Conservation (phyloP, 257 asterid species). For the Solanum chiquidenum region DNA sequence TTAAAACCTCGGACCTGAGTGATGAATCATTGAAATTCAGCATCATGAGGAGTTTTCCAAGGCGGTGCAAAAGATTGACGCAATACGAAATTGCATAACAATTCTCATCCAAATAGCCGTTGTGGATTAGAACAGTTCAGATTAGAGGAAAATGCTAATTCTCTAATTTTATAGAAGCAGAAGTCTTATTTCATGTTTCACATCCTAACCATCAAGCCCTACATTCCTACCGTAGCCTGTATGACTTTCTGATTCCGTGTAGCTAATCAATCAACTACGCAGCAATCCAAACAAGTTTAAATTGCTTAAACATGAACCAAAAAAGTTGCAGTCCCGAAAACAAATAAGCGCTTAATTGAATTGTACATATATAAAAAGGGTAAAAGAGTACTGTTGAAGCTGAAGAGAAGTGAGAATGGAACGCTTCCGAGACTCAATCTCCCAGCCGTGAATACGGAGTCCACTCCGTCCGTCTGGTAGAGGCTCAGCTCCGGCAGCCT, state of each 20-base stretch:
- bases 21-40: background rate
- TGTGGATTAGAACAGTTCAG: background rate
- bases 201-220: background rate
- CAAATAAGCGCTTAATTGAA: background rate
- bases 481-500: slow-evolving; percentile 34
- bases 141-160: background rate
- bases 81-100: background rate
- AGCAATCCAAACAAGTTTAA: background rate
- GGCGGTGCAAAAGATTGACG: background rate
- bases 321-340: background rate
- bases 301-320: background rate
- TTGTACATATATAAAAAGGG: background rate
- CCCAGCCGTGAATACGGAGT: slow-evolving; percentile 44
- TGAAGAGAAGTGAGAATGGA: slow-evolving; percentile 72
- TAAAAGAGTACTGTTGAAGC: slow-evolving; percentile 38
- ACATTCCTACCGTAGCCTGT: background rate
- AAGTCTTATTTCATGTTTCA: background rate
- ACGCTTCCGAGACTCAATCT: slow-evolving; percentile 76
- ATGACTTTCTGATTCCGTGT: background rate
- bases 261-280: background rate
- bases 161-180: background rate
- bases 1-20: background rate
- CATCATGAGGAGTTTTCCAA: background rate
- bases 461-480: slow-evolving; percentile 31
- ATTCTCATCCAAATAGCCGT: background rate